phyloP scores from a whole-genome alignment of 75 land plant species.

The Sequoia sempervirens region DNA sequence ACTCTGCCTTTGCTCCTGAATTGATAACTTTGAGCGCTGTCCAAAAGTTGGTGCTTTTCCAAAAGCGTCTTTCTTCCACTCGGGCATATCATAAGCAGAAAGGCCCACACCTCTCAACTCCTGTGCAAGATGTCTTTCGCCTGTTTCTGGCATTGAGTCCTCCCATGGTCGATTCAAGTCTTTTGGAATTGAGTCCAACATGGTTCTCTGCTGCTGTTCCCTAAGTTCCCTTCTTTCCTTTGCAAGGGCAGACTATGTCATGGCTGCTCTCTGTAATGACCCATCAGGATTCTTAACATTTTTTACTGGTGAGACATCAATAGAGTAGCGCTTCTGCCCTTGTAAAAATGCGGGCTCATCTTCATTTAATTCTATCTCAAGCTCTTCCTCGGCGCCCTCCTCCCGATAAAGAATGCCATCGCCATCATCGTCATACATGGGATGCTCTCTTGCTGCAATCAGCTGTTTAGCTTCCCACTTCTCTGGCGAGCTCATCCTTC shows the following conservation, averaged over 20 bases:
- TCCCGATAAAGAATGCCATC: constrained; percentile 78
- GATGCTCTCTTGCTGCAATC: constrained; percentile 41
- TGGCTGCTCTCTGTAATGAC: constrained; percentile 12
- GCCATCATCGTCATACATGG: constrained; percentile 73
- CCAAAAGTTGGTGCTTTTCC: constrained; percentile 17
- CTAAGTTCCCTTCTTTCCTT: constrained; percentile 31
- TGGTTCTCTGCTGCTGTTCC: constrained; percentile 17
- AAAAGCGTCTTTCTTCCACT: constrained; percentile 18
- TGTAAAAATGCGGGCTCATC: constrained; percentile 81
- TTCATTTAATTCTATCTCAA: constrained; percentile 86
- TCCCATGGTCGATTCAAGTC: neutral
- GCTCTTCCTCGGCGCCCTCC: constrained; percentile 73
- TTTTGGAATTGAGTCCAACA: no score
- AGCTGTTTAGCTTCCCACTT: constrained; percentile 63
- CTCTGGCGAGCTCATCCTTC: constrained; percentile 80
- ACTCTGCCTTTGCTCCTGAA: constrained; percentile 22
- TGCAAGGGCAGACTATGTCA: constrained; percentile 29
- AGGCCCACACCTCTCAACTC: constrained; percentile 34
- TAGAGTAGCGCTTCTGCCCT: constrained; percentile 50
- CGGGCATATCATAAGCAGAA: constrained; percentile 16
- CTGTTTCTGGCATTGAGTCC: constrained; percentile 22
- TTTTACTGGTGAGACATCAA: constrained; percentile 9
- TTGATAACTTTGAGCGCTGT: constrained; percentile 15
- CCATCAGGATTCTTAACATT: constrained; percentile 17
- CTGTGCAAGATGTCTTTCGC: constrained; percentile 20